Percentiles rank a stretch among this genome's conserved stretches.
Evolutionary conservation across 768 basidiomycete species (phyloP).

Genomic region (Paxillus ammoniavirescens): DNA sequence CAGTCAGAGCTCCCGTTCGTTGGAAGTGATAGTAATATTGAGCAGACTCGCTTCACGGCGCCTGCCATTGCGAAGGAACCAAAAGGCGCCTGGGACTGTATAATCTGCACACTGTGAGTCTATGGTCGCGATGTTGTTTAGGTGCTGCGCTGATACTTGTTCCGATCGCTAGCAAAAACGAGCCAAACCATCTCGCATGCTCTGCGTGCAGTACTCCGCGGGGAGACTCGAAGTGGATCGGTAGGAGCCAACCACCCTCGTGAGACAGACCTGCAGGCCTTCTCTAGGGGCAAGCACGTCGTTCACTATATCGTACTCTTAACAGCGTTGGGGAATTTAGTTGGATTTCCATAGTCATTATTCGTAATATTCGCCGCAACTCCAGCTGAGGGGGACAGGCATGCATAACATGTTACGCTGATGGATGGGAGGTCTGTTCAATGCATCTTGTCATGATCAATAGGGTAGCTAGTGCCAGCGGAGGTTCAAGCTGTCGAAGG

Average conservation of each 20-base stretch:
- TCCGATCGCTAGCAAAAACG: slow-evolving; percentile 44
- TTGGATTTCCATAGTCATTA: no score
- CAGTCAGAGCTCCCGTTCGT: slow-evolving; percentile 20
- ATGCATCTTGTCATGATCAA: no score
- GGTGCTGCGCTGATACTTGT: slow-evolving; percentile 1
- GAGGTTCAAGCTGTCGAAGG: not conserved
- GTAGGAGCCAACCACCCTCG: not conserved
- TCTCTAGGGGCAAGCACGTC: not conserved
- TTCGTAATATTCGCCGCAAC: no score
- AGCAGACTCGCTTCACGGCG: slow-evolving; percentile 8
- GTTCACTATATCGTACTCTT: no score
- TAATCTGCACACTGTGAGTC: slow-evolving; percentile 64
- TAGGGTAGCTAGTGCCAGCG: not conserved
- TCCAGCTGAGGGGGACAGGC: no score
- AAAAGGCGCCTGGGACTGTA: slow-evolving; percentile 47
- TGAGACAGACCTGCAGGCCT: not conserved
- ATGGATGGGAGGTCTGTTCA: no score
- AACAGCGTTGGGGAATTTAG: no score
- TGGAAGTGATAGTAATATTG: slow-evolving; percentile 7
- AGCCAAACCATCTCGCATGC: slow-evolving; percentile 55
- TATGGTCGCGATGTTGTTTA: slow-evolving; percentile 1
- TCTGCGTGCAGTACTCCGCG: slow-evolving; percentile 57
- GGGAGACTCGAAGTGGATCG: slow-evolving; percentile 35
- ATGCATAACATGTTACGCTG: no score
- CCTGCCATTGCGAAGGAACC: slow-evolving; percentile 33